phyloP scores from a whole-genome alignment of 441 rosid species.

The Syzygium malaccense region DNA sequence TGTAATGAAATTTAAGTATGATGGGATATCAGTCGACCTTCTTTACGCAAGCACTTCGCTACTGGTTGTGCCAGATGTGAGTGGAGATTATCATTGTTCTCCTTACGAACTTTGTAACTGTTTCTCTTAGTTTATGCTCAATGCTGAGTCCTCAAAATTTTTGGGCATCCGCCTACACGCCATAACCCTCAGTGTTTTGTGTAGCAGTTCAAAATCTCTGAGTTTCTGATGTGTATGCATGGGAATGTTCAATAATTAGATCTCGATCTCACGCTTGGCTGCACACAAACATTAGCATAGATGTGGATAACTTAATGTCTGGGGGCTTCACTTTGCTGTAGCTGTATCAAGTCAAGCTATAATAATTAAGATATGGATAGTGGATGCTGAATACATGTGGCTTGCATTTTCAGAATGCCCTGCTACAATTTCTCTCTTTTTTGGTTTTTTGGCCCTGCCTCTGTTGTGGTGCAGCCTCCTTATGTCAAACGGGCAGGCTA shows the following conservation, averaged over 20 bases:
- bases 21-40: slow-evolving; percentile 60
- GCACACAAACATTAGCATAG: not conserved
- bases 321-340: not conserved
- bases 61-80: slow-evolving; percentile 51
- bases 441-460: not conserved
- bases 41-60: slow-evolving; percentile 56
- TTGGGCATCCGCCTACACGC: not conserved
- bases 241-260: not conserved
- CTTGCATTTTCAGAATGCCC: not conserved
- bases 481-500: not conserved
- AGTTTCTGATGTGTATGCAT: not conserved
- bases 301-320: not conserved
- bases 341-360: not conserved
- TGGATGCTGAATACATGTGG: not conserved
- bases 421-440: not conserved
- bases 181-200: not conserved
- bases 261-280: not conserved
- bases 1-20: slow-evolving; percentile 66
- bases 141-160: not conserved
- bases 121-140: not conserved
- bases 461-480: not conserved
- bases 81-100: slow-evolving; percentile 3
- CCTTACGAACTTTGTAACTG: not conserved
- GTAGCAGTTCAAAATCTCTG: not conserved
- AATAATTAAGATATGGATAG: not conserved